Evolutionary conservation across 106 monocot species (phyloP), one percentile per base, ranked within the genome.

Genomic region (Agapanthus africanus): DNA sequence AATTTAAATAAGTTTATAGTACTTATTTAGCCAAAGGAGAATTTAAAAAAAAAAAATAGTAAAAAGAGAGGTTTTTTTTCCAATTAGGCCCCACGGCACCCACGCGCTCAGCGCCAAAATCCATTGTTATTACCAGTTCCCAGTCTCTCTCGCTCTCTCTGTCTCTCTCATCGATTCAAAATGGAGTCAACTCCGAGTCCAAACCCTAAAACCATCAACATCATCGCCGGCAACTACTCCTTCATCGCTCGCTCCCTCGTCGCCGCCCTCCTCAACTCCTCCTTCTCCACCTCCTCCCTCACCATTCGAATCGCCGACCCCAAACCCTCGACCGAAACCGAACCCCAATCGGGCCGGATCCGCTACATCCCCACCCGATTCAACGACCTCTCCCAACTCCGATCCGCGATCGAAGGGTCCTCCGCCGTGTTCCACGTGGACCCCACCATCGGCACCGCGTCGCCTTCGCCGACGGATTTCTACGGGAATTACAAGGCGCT

Each of bases 271-370:
- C 65, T 88, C 44, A 73, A 76, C 60, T 25, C 76, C 21, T 46
- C 78, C 21, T 79, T 88, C 79, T 54, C 81, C 62, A 16, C 50
- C 40, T 42, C 42, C 60, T 36, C 60, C 44, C 77, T 81, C 76
- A 57, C 78, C 34, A 69, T 82, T 49, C 83, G 83, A 30, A 68
- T 91, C 72, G 79, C 78, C 60, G 79, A 84, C 65, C 73, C 74
- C 46, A 35, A n/a, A 60, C 83, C 88, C 19, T 18, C 68, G 15
- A 60, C 69, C 36, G 38, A 67, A 19, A 35, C 11, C 23, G 13
- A 38, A 19, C 47, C 68, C 41, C 70, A 35, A 31, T 66, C 37
- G 35, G 67, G 56, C 37, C 74, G 68, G 41, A 40, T 63, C 15
- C 30, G 65, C 25, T 67, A 80, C 42, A 19, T 52, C 69, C 71